Evolutionary conservation across 306 rosid species (phyloP).

Genomic region (Crataegus laevigata): DNA sequence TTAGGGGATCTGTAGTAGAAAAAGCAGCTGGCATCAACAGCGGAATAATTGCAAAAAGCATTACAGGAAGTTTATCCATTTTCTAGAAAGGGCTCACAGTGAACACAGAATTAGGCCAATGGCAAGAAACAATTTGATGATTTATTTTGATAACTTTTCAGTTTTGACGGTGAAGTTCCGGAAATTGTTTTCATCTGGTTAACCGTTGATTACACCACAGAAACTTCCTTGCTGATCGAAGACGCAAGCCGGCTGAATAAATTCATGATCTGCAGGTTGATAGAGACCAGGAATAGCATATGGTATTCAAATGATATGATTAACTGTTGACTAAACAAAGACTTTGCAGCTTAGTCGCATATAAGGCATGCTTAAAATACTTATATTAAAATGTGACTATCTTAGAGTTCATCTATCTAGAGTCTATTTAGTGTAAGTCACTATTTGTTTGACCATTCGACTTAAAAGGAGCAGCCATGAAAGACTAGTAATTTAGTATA

Average conservation of each 20-base stretch:
- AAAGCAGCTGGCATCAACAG: constrained; percentile 4
- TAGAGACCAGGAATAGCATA: not conserved
- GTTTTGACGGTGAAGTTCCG: not conserved
- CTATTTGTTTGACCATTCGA: not conserved
- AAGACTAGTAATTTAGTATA: not conserved
- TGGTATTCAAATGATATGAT: not conserved
- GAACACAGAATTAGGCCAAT: not conserved
- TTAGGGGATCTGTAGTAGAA: constrained; percentile 29
- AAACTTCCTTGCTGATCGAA: not conserved
- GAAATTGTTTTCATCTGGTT: not conserved
- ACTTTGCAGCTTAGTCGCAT: not conserved
- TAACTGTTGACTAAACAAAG: not conserved
- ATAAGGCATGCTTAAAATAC: not conserved
- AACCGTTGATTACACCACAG: not conserved
- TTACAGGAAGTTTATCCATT: not conserved
- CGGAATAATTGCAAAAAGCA: constrained; percentile 20
- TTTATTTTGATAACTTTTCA: not conserved
- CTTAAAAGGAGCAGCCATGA: not conserved
- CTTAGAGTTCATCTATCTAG: no score
- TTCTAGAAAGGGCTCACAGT: not conserved
- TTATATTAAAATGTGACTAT: not conserved
- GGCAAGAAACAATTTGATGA: not conserved
- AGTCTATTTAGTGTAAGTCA: not conserved
- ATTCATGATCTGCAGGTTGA: not conserved
- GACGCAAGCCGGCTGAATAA: not conserved